Base-by-base conservation (phyloP, 2,329 filamentous ascomycete species). In the Thielaviopsis populi region DNA sequence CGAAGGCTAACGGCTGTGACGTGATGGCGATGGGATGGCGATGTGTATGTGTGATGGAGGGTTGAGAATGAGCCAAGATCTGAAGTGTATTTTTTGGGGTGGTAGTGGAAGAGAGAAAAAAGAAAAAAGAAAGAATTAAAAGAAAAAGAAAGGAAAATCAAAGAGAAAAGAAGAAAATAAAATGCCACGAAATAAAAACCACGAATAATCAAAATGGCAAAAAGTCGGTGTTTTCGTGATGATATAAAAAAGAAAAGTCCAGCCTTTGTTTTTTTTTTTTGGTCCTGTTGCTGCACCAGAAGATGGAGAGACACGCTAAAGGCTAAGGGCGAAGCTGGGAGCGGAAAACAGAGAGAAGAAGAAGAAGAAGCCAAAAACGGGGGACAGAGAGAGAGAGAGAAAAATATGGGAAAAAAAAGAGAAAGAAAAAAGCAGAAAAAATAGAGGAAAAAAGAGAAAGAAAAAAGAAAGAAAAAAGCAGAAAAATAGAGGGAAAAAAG, bases 401-500 rank as follows among this genome's bases (percentile, higher is more conserved):
- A 73, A 70, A 24, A n/a, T n/a, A 59, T 19, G 19, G 41, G 15
- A 41, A 22, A 40, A 8, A 22, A 59, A 59, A 33, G 40, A 40
- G 30, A 63, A 68, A 69, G 33, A 37, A 37, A 37, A 4, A 37
- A 37, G 33, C 33, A 37, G 7, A 10, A 4, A 24, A 53, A 10
- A 4, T 11, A 53, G 24, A 53, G 13, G 8, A 53, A 54, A 17
- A 27, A 54, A 17, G 13, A 54, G 33, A 33, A 54, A 54, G 3
- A 54, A 17, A 30, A 27, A 5, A 24, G 8, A 7, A 41, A 40
- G 30, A 4, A 40, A 19, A 41, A 41, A 30, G 7, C 1, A 19
- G 30, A 24, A 66, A 68, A 54, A 68, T 66, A 61, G 67, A 61
- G 62, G 62, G 67, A 30, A 73, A 70, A 24, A 59, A 41, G 19